A percentile compares a stretch with the other conserved stretches of the same genome.
Evolutionary conservation across 78 protist species (phyloP).

Genomic region (Trichosphaerium sp.): DNA sequence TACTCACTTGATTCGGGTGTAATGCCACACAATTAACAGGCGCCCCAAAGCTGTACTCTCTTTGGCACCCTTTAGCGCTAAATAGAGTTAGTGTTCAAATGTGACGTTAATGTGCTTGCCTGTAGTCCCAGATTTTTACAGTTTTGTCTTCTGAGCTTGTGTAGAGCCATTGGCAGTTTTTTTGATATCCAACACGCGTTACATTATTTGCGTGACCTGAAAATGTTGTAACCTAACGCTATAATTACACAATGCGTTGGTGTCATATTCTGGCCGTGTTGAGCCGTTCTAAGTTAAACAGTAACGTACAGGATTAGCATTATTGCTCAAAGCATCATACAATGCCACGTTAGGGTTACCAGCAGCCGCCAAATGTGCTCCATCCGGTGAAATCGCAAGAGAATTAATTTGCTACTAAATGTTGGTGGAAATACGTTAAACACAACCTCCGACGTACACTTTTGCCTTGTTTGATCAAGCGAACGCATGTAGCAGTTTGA

Average conservation of each 20-base stretch:
- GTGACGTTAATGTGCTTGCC: slow-evolving; percentile 5
- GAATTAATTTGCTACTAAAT: slow-evolving; percentile 87
- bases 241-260: neutral
- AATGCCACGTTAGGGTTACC: slow-evolving; percentile 76
- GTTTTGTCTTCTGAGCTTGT: slow-evolving; percentile 88
- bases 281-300: neutral
- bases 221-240: slow-evolving; percentile 28
- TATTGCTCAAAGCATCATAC: slow-evolving; percentile 51
- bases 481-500: slow-evolving; percentile 69
- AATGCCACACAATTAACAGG: slow-evolving; percentile 49
- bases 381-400: slow-evolving; percentile 78
- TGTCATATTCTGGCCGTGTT: neutral
- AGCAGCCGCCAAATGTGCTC: slow-evolving; percentile 78
- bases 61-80: slow-evolving; percentile 12
- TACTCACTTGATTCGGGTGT: slow-evolving; percentile 59
- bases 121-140: slow-evolving; percentile 88
- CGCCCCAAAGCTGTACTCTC: slow-evolving; percentile 10
- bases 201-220: slow-evolving; percentile 87
- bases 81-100: neutral
- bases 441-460: slow-evolving; percentile 31
- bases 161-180: slow-evolving; percentile 81
- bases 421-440: too few species aligned
- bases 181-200: slow-evolving; percentile 75
- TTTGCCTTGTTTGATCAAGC: slow-evolving; percentile 79
- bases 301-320: slow-evolving; percentile 23